Base-by-base conservation (phyloP, 345 rosid species). In the Raphanus raphanistrum region DNA sequence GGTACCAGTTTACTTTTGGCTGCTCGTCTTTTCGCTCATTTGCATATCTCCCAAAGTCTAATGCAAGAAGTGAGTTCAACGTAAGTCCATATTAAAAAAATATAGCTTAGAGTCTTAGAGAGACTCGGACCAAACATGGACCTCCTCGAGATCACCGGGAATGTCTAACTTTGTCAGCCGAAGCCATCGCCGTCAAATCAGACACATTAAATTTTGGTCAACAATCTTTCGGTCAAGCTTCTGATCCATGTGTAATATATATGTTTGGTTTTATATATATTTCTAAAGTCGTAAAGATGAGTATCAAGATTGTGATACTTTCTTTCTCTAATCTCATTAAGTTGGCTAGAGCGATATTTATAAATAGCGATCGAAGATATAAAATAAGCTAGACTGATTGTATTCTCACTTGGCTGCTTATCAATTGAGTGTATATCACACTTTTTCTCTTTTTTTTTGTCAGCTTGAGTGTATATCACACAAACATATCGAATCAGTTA, bases 121-220 rank as follows among this genome's bases (percentile, higher is more conserved):
- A 72, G 1, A 27, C 6, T 31, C 10, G 38, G 32, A 25, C 29
- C 10, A 7, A 74, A 66, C 68, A 45, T 75, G 38, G 55, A 57
- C 29, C 9, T 38, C 66, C 26, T 52, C 25, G 54, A 5, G 63
- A 58, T 58, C 61, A 13, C n/a, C 4, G 15, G 15, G 67, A 58
- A 75, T 48, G 62, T 60, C 63, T 61, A 68, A 52, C 12, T 59
- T 41, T 41, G 60, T 12, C 10, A 67, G 33, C 61, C 35, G 3
- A 59, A 68, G 68, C 61, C 32, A 76, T 63, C 58, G 65, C 80
- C 80, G 59, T 70, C 75, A 52, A 27, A 70, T 63, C 75, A 35
- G 80, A 52, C 32, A 70, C 2, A 62, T 17, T 35, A 8, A 48
- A n/a, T 7, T 38, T 9, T 69, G 43, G 71, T 76, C 75, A 76